Evolutionary conservation across 2,329 filamentous ascomycete species (phyloP).

Genomic region (Hypoxylon sp.): DNA sequence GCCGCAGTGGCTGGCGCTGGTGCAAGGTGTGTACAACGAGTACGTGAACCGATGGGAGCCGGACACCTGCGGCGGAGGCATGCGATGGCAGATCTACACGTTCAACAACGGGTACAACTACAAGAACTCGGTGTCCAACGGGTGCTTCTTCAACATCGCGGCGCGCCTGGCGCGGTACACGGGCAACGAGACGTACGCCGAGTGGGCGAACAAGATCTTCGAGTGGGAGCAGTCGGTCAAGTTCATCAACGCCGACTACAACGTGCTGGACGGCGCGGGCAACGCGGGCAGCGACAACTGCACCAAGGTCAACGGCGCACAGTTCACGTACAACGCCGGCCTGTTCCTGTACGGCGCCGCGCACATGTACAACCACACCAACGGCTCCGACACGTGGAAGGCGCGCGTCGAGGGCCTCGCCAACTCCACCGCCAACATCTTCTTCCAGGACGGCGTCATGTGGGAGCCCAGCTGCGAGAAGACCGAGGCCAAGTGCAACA

Average conservation of each 20-base stretch:
- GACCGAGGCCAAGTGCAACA: conserved; percentile 42
- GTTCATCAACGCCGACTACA: conserved; percentile 63
- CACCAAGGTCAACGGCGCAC: conserved; percentile 58
- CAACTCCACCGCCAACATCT: conserved; percentile 47
- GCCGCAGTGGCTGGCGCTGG: conserved; percentile 62
- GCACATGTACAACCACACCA: conserved; percentile 52
- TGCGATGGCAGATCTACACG: conserved; percentile 73
- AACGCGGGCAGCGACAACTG: conserved; percentile 57
- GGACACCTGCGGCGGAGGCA: conserved; percentile 64
- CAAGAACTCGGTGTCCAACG: conserved; percentile 64
- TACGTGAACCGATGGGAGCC: conserved; percentile 60
- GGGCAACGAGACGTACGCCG: conserved; percentile 62
- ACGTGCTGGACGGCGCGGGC: conserved; percentile 66
- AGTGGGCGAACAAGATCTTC: conserved; percentile 64
- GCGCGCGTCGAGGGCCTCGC: conserved; percentile 56
- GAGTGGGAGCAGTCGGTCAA: conserved; percentile 62
- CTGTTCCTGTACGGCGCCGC: conserved; percentile 49
- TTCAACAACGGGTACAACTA: conserved; percentile 73
- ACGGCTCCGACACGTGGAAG: conserved; percentile 55
- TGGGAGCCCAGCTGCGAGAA: conserved; percentile 66
- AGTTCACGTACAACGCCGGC: conserved; percentile 49
- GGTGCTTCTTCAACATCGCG: conserved; percentile 59
- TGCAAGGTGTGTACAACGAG: conserved; percentile 65
- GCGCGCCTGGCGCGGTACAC: conserved; percentile 71
- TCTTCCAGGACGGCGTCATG: conserved; percentile 61